Conservation (phyloP, 2,329 filamentous ascomycete genomes). For the Seiridium unicorne region DNA sequence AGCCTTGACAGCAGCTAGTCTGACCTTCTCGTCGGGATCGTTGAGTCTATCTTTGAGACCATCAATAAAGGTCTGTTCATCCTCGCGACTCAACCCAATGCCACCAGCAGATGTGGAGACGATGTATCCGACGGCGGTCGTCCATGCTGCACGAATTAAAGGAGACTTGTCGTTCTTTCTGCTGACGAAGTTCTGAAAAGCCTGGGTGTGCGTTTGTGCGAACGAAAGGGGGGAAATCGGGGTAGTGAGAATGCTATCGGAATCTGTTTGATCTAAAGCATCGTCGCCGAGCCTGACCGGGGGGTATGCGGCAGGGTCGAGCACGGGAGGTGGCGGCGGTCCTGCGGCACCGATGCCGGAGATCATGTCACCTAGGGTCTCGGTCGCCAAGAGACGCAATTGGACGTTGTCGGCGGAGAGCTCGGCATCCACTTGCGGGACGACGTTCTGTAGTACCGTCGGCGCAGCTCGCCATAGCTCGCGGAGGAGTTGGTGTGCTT, state of each 20-base stretch:
- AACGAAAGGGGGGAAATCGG: conserved; percentile 89
- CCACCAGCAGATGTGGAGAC: conserved; percentile 88
- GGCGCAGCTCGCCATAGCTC: conserved; percentile 94
- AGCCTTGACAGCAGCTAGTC: conserved; percentile 82
- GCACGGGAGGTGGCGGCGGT: conserved; percentile 66
- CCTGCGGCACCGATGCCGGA: conserved; percentile 91
- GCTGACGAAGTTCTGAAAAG: conserved; percentile 82
- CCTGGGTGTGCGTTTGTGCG: conserved; percentile 72
- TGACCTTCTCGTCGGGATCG: conserved; percentile 88
- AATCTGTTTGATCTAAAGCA: conserved; percentile 43
- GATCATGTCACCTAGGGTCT: conserved; percentile 93
- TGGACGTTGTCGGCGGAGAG: conserved; percentile 86
- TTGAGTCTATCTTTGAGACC: conserved; percentile 77
- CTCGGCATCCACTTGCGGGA: conserved; percentile 91
- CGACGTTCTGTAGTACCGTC: conserved; percentile 84
- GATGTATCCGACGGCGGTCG: conserved; percentile 79
- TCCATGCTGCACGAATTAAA: conserved; percentile 82
- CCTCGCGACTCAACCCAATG: conserved; percentile 80
- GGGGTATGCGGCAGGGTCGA: conserved; percentile 87
- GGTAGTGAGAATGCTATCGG: conserved; percentile 66
- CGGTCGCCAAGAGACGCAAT: conserved; percentile 82
- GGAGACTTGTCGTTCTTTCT: conserved; percentile 84
- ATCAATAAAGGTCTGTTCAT: conserved; percentile 73
- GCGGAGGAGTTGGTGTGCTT: conserved; percentile 84
- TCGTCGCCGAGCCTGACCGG: conserved; percentile 65